These are phyloP conservation scores for Pholiota adiposa DNA, from an alignment of 1,284 basidiomycete species.

Conservation along the genomic window DNA sequence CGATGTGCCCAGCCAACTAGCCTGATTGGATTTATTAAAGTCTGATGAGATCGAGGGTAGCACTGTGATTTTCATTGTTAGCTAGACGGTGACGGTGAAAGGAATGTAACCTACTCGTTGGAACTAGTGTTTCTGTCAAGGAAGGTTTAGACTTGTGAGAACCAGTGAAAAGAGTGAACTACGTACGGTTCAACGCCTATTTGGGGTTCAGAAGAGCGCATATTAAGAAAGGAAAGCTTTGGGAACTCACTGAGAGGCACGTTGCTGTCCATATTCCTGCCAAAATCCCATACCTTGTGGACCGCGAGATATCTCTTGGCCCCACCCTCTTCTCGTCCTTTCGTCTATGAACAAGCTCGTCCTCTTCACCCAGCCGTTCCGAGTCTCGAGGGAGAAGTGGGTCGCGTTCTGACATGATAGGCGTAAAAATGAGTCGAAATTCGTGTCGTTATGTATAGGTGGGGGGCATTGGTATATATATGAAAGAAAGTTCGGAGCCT, in stretches of 20 bases:
- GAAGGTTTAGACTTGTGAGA: neutral
- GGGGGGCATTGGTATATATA: neutral
- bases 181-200: slow-evolving; percentile 66
- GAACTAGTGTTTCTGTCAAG: slow-evolving; percentile 39
- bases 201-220: slow-evolving; percentile 9
- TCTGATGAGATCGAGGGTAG: slow-evolving; percentile 80
- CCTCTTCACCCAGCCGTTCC: slow-evolving; percentile 13
- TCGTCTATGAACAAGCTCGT: slow-evolving; percentile 9
- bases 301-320: slow-evolving; percentile 60
- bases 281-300: slow-evolving; percentile 64
- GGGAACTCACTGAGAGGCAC: slow-evolving; percentile 64
- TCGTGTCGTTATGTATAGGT: neutral
- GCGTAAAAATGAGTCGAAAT: neutral
- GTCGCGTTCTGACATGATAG: slow-evolving; percentile 30
- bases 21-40: slow-evolving; percentile 76
- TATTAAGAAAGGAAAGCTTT: slow-evolving; percentile 4
- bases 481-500: neutral
- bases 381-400: slow-evolving; percentile 24
- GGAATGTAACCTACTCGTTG: slow-evolving; percentile 36
- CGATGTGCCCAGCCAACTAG: slow-evolving; percentile 82
- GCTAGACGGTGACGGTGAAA: neutral
- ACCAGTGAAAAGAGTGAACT: neutral
- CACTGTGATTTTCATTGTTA: slow-evolving; percentile 45
- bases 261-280: slow-evolving; percentile 72
- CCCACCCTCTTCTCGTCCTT: slow-evolving; percentile 34